phyloP scores from a whole-genome alignment of 1,139 yeast genomes.

The Sugiyamaella grinbergsii region DNA sequence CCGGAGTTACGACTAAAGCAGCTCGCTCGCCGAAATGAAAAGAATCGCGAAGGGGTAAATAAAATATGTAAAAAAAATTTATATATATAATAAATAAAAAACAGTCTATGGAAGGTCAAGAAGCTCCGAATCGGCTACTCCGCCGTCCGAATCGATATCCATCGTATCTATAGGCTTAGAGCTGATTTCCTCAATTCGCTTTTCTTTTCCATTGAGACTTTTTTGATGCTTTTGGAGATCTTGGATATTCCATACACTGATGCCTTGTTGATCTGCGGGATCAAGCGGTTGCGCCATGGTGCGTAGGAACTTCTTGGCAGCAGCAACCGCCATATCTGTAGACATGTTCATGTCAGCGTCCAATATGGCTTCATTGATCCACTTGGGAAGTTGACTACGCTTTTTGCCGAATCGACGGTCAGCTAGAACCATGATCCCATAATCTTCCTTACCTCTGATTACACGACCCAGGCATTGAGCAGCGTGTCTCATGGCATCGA shows the following conservation, averaged over 20 bases:
- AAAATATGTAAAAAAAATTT: too few species aligned
- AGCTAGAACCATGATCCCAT: constrained; percentile 97
- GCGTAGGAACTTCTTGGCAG: constrained; percentile 87
- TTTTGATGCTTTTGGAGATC: constrained; percentile 67
- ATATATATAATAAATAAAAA: too few species aligned
- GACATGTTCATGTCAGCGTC: constrained; percentile 92
- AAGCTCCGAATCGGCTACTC: constrained; percentile 16
- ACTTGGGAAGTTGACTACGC: constrained; percentile 85
- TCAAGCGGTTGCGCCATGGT: constrained; percentile 94
- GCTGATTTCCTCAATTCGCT: constrained; percentile 11
- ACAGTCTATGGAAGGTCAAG: constrained; percentile 1
- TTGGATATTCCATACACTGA: constrained; percentile 85
- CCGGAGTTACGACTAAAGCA: too few species aligned
- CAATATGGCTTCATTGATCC: constrained; percentile 91
- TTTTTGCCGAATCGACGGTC: constrained; percentile 90
- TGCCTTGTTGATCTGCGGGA: constrained; percentile 90
- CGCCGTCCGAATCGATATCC: constrained; percentile 24
- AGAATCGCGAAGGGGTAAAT: background rate
- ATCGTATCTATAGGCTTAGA: constrained; percentile 13
- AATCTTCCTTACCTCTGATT: constrained; percentile 94
- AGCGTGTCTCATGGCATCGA: constrained; percentile 99
- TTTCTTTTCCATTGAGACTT: constrained; percentile 44
- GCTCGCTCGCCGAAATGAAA: too few species aligned
- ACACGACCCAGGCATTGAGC: constrained; percentile 98
- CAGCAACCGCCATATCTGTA: constrained; percentile 96